These are phyloP conservation scores for Patellifolia procumbens DNA, from an alignment of 179 eudicot species.

Conservation along the genomic window DNA sequence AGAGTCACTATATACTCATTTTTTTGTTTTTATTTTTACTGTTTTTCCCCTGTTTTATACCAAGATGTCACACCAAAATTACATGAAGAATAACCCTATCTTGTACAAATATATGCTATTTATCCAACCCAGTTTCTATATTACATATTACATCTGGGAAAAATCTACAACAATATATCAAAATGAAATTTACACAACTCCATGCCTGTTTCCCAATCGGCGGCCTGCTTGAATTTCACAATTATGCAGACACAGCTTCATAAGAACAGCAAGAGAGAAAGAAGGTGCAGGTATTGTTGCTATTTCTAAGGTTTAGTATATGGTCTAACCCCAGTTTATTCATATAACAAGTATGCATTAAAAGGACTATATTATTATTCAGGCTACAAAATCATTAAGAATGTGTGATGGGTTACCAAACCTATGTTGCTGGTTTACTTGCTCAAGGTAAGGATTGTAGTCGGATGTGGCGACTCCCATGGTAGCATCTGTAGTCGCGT, in stretches of 20 bases:
- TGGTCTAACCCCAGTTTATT: constrained; percentile 26
- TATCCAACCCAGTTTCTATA: constrained; percentile 40
- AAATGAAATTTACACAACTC: constrained; percentile 39
- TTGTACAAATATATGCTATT: constrained; percentile 48
- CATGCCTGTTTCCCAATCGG: constrained; percentile 18
- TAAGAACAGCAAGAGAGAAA: constrained; percentile 27
- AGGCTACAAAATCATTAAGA: constrained; percentile 56
- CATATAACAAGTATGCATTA: constrained; percentile 22
- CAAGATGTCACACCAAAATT: constrained; percentile 42
- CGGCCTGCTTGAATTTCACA: constrained; percentile 29
- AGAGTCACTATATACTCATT: constrained; percentile 21
- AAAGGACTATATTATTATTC: constrained; percentile 21
- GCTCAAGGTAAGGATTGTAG: constrained; percentile 41
- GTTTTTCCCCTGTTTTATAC: constrained; percentile 9
- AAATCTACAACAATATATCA: constrained; percentile 42
- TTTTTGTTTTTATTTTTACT: background rate
- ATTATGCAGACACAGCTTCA: constrained; percentile 31
- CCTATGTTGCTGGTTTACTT: constrained; percentile 49
- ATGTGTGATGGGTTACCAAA: constrained; percentile 44
- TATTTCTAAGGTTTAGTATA: constrained; percentile 33
- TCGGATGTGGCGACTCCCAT: constrained; percentile 36
- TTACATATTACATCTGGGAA: constrained; percentile 44
- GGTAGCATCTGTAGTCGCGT: constrained; percentile 23
- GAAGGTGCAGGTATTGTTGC: constrained; percentile 33
- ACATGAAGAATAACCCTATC: constrained; percentile 42